These are phyloP conservation scores for Begonia loranthoides DNA, from an alignment of 306 rosid genomes.

Conservation along the genomic window DNA sequence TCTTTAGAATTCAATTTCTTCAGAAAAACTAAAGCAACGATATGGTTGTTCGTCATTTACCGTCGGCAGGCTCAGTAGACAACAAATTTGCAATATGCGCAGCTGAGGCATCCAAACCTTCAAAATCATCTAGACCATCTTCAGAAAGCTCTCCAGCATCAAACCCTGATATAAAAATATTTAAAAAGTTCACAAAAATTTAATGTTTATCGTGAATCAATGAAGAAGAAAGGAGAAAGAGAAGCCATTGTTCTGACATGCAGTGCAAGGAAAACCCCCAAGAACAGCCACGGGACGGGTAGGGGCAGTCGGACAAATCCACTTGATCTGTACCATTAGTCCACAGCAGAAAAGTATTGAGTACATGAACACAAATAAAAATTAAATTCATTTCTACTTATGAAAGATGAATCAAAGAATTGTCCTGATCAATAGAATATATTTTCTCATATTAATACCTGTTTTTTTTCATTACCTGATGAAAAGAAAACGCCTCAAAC, in stretches of 20 bases:
- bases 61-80: slow-evolving; percentile 95
- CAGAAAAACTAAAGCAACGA: background rate
- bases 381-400: background rate
- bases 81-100: slow-evolving; percentile 83
- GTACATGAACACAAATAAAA: background rate
- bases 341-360: background rate
- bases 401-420: background rate
- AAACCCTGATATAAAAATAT: slow-evolving; percentile 54
- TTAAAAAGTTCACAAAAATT: slow-evolving; percentile 5
- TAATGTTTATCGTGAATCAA: background rate
- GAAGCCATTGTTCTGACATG: slow-evolving; percentile 42
- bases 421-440: background rate
- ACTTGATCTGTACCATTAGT: slow-evolving; percentile 62
- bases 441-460: too few relatives aligned
- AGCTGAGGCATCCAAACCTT: slow-evolving; percentile 93
- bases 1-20: too few relatives aligned
- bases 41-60: slow-evolving; percentile 16
- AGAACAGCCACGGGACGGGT: slow-evolving; percentile 85
- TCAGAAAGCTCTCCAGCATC: slow-evolving; percentile 93
- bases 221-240: background rate
- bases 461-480: too few relatives aligned
- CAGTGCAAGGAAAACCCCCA: slow-evolving; percentile 98
- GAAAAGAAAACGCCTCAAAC: too few relatives aligned
- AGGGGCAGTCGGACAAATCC: slow-evolving; percentile 99
- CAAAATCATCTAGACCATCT: slow-evolving; percentile 93